Conservation (phyloP, 2,329 filamentous ascomycete species). For the Endoconidiophora laricicola region DNA sequence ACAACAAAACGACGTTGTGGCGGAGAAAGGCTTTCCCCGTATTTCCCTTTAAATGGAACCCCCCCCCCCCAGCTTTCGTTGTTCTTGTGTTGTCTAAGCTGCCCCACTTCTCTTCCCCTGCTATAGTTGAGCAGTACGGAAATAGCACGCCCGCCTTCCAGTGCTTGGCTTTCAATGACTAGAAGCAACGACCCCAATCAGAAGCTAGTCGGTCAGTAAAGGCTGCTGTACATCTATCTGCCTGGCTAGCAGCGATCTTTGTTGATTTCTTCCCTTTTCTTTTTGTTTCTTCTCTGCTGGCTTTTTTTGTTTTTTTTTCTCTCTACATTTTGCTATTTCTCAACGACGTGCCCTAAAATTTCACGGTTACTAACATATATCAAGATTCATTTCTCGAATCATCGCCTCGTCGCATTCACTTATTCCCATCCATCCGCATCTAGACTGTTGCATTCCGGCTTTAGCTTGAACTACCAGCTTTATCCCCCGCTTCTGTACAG, state of each 20-base stretch:
- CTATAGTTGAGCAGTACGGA: too few relatives aligned
- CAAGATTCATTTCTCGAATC: neutral
- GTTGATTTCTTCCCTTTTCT: neutral
- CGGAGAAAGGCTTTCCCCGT: too few relatives aligned
- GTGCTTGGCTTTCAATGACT: too few relatives aligned
- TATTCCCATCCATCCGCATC: neutral
- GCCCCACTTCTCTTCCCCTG: too few relatives aligned
- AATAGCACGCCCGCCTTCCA: too few relatives aligned
- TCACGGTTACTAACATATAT: neutral
- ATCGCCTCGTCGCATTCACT: neutral
- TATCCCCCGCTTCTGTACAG: neutral
- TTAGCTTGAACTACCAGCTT: too few relatives aligned
- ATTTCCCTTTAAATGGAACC: too few relatives aligned
- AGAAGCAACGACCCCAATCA: too few relatives aligned
- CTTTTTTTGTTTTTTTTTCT: constrained; percentile 7
- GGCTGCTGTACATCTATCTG: neutral
- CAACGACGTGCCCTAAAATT: neutral
- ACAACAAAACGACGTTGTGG: too few relatives aligned
- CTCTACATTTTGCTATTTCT: neutral
- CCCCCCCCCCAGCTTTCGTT: too few relatives aligned
- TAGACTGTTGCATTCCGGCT: neutral
- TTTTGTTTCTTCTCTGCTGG: neutral
- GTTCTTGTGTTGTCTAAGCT: too few relatives aligned
- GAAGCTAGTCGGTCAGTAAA: neutral
- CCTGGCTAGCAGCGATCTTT: too few relatives aligned